Conservation (phyloP, 176 grass and related monocot species). For the Typha latifolia region DNA sequence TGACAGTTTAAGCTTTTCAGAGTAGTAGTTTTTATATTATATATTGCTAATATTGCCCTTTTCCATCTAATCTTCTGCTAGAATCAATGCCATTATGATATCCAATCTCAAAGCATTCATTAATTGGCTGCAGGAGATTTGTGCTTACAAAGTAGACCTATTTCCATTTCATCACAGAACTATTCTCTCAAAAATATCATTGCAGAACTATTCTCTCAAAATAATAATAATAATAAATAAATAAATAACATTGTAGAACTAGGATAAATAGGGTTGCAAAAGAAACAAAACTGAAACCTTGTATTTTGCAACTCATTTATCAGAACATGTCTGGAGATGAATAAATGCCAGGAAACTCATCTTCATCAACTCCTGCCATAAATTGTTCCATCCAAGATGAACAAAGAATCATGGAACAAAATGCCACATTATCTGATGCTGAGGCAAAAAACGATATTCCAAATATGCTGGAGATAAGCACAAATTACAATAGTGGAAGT, state of each 20-base stretch:
- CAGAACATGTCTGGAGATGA: background rate
- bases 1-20: no score
- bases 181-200: no score
- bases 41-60: no score
- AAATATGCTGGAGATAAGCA: slow-evolving; percentile 16
- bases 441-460: slow-evolving; percentile 10
- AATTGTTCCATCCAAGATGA: slow-evolving; percentile 60
- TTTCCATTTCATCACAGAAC: background rate
- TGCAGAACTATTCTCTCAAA: no score
- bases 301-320: background rate
- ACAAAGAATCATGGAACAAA: slow-evolving; percentile 54
- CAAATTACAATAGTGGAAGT: slow-evolving; percentile 4
- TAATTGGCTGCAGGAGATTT: background rate
- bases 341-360: slow-evolving; percentile 23
- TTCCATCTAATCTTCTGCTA: no score
- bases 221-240: no score
- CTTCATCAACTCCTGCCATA: slow-evolving; percentile 14
- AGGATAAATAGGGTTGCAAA: no score
- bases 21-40: no score
- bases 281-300: no score
- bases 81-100: no score
- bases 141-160: background rate
- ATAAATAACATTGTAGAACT: no score
- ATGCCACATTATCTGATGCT: slow-evolving; percentile 33
- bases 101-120: no score